Evolutionary conservation across 352 stramenopile species (phyloP), one percentile per base, ranked within the genome.

Genomic region (Phytopythium delawarense): DNA sequence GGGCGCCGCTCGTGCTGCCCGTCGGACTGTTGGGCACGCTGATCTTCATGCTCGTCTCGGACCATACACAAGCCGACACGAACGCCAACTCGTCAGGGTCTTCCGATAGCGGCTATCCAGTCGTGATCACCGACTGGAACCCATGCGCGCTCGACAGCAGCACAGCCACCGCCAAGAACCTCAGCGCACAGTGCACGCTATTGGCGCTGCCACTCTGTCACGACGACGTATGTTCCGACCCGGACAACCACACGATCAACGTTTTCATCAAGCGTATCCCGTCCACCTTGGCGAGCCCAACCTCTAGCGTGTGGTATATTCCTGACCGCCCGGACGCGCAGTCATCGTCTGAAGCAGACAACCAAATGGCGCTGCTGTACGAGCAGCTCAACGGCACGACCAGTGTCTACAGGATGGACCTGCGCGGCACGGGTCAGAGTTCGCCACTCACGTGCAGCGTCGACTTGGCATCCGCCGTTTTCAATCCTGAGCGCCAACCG

Each of bases 231-330:
- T 89, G 80, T 40, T 39, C 28, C 16, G 67, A 82, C 63, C n/a
- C 64, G 25, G 66, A 71, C 44, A 73, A 67, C n/a, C 62, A 79
- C 35, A 84, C 67, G 8, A 75, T 89, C 69, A 66, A 58, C 20
- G 58, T 88, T 16, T 84, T 74, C 13, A 67, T 89, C 55, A 87
- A 87, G 58, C 72, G 80, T 25, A 88, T 84, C 34, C 52, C 61
- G n/a, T 64, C 74, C 7, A 56, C 7, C 6, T 61, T 48, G 6
- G n/a, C 5, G 40, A 59, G 51, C 12, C 67, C 58, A 7, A 25
- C 34, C 18, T 55, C 64, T 25, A 71, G 69, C 25, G 57, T 82
- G 15, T 87, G 77, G 77, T 71, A 79, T 25, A 57, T 84, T 15
- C 64, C 72, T 1, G 75, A 87, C 49, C 73, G 74, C 56, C 66